Percentiles rank a stretch among this genome's conserved stretches.
Evolutionary conservation across 2,329 filamentous ascomycete genomes (phyloP).

Genomic region (Calonectria ilicicola): DNA sequence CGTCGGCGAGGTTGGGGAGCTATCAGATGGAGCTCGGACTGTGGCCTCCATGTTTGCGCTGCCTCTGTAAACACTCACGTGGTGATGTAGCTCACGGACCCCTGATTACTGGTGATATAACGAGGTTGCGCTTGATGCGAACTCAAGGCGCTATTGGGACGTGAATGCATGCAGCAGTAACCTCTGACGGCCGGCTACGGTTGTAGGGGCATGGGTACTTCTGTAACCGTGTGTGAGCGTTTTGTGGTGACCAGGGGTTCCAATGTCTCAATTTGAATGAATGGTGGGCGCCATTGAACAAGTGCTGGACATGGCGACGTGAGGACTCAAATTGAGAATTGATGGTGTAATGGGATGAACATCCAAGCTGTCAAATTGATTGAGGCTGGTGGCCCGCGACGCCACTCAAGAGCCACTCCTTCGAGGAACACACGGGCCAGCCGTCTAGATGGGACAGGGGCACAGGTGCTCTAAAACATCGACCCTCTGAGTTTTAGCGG

Average conservation of each 20-base stretch:
- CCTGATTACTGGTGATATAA: not conserved
- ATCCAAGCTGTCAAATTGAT: slow-evolving; percentile 9
- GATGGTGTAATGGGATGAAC: not conserved
- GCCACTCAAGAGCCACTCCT: not conserved
- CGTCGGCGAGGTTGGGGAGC: slow-evolving; percentile 28
- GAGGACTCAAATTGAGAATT: not conserved
- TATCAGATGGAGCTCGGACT: slow-evolving; percentile 16
- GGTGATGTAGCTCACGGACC: slow-evolving; percentile 2
- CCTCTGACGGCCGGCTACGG: not conserved
- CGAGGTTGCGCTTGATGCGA: not conserved
- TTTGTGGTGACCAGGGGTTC: not conserved
- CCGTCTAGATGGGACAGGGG: not conserved
- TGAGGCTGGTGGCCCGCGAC: slow-evolving; percentile 5
- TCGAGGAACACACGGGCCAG: not conserved
- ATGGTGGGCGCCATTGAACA: not conserved
- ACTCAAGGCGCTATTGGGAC: not conserved
- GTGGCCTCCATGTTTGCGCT: slow-evolving; percentile 32
- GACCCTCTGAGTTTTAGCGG: not conserved
- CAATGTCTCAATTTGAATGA: not conserved
- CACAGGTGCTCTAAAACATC: not conserved
- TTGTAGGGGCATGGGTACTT: not conserved
- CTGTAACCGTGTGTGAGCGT: not conserved
- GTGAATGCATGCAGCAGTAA: not conserved
- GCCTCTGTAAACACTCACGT: not conserved
- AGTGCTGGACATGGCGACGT: not conserved